A percentile compares a stretch with the other conserved stretches of the same genome.
Conservation (phyloP, 1,139 yeast species). For the Sugiyamaella paludigena region DNA sequence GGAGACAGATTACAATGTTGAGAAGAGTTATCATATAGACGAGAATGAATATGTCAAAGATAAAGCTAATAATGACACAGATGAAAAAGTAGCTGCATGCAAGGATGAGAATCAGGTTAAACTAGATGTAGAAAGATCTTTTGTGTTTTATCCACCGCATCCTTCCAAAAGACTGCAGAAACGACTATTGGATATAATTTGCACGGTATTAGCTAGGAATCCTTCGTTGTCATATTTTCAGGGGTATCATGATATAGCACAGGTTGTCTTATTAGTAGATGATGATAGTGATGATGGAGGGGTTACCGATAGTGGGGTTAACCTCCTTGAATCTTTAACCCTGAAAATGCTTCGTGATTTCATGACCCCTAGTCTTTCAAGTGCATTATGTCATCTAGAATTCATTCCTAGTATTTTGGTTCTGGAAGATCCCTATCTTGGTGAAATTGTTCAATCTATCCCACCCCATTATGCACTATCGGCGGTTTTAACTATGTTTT, state of each 20-base stretch:
- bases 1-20: neutral
- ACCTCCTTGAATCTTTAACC: constrained; percentile 53
- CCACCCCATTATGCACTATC: constrained; percentile 68
- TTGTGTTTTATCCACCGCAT: constrained; percentile 35
- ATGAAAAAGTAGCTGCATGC: neutral
- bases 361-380: constrained; percentile 68
- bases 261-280: constrained; percentile 60
- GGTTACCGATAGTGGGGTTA: too few relatives aligned
- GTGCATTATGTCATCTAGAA: constrained; percentile 62
- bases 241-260: constrained; percentile 87
- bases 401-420: constrained; percentile 63
- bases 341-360: constrained; percentile 73
- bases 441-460: constrained; percentile 46
- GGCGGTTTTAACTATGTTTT: constrained; percentile 69
- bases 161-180: constrained; percentile 34
- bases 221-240: constrained; percentile 77
- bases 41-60: neutral
- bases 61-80: constrained; percentile 2
- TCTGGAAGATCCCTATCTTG: constrained; percentile 51
- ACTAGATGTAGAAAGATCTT: constrained; percentile 74
- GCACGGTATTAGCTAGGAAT: constrained; percentile 55
- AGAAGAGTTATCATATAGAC: neutral
- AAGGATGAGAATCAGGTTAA: constrained; percentile 75
- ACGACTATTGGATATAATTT: constrained; percentile 49
- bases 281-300: constrained; percentile 24